Conservation (phyloP, 768 basidiomycete genomes). For the Podaxis rugospora region DNA sequence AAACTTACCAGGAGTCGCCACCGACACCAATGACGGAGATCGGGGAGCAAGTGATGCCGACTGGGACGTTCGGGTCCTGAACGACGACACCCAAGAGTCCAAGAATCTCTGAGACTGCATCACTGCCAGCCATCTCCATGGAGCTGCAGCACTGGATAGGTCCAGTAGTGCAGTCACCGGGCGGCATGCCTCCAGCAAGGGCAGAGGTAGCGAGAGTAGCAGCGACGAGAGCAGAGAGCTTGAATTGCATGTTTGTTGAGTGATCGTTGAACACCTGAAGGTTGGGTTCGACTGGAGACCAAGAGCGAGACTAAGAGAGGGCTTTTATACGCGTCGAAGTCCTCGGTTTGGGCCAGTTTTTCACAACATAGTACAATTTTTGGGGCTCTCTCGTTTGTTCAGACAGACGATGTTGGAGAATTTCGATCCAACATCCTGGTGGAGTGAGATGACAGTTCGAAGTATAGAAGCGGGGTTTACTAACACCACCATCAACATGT, state of each 20-base stretch:
- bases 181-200: slow-evolving; percentile 14
- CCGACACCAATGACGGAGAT: slow-evolving; percentile 21
- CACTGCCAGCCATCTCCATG: slow-evolving; percentile 14
- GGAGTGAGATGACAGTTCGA: slow-evolving; percentile 4
- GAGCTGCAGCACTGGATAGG: slow-evolving; percentile 23
- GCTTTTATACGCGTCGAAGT: background rate
- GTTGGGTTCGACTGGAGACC: slow-evolving; percentile 16
- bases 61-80: slow-evolving; percentile 18
- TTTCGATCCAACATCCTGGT: background rate
- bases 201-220: slow-evolving; percentile 20
- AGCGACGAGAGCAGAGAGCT: slow-evolving; percentile 16
- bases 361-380: background rate
- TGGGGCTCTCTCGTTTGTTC: background rate
- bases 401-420: background rate
- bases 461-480: background rate
- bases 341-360: background rate
- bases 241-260: slow-evolving; percentile 18
- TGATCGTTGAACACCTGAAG: slow-evolving; percentile 12
- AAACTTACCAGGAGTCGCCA: slow-evolving; percentile 19
- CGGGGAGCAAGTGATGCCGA: slow-evolving; percentile 26
- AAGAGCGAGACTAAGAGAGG: background rate
- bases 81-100: slow-evolving; percentile 17
- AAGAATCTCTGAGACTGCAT: slow-evolving; percentile 12
- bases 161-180: background rate
- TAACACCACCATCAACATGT: background rate